Conservation (phyloP, 805 yeast species). For the Jamesozyma lodderae region DNA sequence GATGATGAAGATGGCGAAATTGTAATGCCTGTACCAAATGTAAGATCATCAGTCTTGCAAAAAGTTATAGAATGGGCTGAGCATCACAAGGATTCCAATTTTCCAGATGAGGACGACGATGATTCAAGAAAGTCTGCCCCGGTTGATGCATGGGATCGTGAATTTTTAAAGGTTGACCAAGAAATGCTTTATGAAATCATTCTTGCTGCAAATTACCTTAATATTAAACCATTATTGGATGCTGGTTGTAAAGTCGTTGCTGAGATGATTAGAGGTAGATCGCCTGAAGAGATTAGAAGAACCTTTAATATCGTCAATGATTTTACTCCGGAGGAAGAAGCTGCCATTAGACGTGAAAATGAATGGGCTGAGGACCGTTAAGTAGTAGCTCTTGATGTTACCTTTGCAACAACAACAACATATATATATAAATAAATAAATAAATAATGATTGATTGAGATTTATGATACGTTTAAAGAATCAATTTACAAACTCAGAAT, state of each 20-base stretch:
- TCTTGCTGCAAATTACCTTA: constrained; percentile 70
- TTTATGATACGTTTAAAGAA: too few relatives aligned
- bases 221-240: constrained; percentile 64
- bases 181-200: constrained; percentile 78
- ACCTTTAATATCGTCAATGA: constrained; percentile 75
- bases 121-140: constrained; percentile 84
- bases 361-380: constrained; percentile 88
- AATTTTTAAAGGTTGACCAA: constrained; percentile 87
- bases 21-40: constrained; percentile 85
- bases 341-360: constrained; percentile 77
- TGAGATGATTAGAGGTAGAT: constrained; percentile 72
- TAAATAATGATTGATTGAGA: too few relatives aligned
- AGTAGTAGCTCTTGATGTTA: too few relatives aligned
- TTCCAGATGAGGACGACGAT: constrained; percentile 75
- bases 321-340: constrained; percentile 81
- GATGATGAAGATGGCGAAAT: constrained; percentile 49
- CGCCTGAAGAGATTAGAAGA: constrained; percentile 73
- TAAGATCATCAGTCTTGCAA: constrained; percentile 74
- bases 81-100: constrained; percentile 74
- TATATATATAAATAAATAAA: too few relatives aligned
- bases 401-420: too few relatives aligned
- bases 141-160: constrained; percentile 92
- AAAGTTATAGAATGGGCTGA: constrained; percentile 96
- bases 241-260: constrained; percentile 79
- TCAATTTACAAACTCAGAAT: too few relatives aligned